Base-by-base conservation (phyloP, 2,329 filamentous ascomycete species). In the Alternaria tenuissima region DNA sequence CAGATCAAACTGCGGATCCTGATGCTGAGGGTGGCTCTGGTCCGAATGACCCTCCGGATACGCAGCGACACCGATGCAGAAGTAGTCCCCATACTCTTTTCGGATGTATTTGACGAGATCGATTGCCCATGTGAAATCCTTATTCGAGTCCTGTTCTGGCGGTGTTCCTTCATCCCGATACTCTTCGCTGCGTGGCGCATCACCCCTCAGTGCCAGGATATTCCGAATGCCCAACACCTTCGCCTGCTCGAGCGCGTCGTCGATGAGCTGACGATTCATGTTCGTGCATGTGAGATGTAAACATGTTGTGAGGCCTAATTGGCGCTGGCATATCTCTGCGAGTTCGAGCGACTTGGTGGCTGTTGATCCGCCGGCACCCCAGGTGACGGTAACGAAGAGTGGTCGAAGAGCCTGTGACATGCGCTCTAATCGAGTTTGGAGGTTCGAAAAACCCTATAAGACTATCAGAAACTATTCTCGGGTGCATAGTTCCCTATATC, bases 231-330 rank as follows among this genome's bases (percentile, higher is more conserved):
- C 95, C 48, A 98, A 81, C 9, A 87, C 91, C 80, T 96, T 97
- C 48, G 94, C 94, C 74, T 96, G 92, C 72, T 96, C 92, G 66
- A 99, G 82, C 0, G 94, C 92, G 76, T 94, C 89, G 73, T 99
- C 95, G 61, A 99, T 89, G 69, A 96, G 81, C 52, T 86, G 86
- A 67, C 90, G 88, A 76, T 91, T 95, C 94, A 98, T 98, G 79
- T 99, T 98, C 56, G 95, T 99, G 80, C 95, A 99, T 3, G 95
- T 99, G 68, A 99, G 83, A 78, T 99, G 95, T 67, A 99, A 84
- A 78, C 95, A 97, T 62, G 95, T 99, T 42, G 95, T 98, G 60
- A 99, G 85, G 60, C 92, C 92, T 56, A 98, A 82, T 80, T 97
- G 93, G 63, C 93, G 87, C 82, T 98, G 95, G 79, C 94, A 97